Evolutionary conservation across 1,139 yeast genomes (phyloP), one percentile per base, ranked within the genome.

Genomic region (Suhomyces terraborum): DNA sequence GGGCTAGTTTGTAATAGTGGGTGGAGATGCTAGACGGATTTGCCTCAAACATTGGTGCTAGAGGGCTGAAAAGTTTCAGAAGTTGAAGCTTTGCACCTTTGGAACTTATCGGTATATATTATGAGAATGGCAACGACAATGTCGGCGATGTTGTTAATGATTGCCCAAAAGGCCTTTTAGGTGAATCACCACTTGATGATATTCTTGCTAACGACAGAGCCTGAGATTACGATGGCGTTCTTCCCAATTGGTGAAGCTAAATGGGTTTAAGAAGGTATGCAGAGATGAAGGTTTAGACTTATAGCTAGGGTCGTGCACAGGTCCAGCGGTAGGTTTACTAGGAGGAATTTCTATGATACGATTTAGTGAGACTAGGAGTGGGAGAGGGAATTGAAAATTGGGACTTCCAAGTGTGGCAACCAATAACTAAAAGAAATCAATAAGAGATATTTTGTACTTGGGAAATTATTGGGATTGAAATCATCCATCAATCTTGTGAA

Each of bases 1-100:
- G 75, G 12, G 72, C 78, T 40, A 73, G 50, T 51, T 71, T 72
- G 48, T 61, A 63, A 56, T 66, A 70, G 49, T 73, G 72, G 31
- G 77, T 71, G 30, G 55, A 50, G 14, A 69, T 58, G 40, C 50
- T 53, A 19, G 67, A 55, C 40, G 66, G 60, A 41, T 54, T 48
- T 28, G 57, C 51, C 35, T 57, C 63, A 35, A 48, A 38, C 60
- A 56, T 58, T 12, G 32, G 12, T 18, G n/a, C 16, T n/a, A 22
- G 32, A 5, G 18, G 8, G 7, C 14, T 16, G 29, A 26, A 16
- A 13, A 8, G 33, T 8, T 3, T 23, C 25, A 5, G 9, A 12
- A 23, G 25, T 13, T 23, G 13, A 5, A 10, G 3, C 3, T 6
- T 3, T 10, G 10, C 6, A 23, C 7, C 16, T 12, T 12, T 24